These are phyloP conservation scores for Panicum miliaceum DNA, from an alignment of 176 grass and related monocot genomes.

Conservation along the genomic window DNA sequence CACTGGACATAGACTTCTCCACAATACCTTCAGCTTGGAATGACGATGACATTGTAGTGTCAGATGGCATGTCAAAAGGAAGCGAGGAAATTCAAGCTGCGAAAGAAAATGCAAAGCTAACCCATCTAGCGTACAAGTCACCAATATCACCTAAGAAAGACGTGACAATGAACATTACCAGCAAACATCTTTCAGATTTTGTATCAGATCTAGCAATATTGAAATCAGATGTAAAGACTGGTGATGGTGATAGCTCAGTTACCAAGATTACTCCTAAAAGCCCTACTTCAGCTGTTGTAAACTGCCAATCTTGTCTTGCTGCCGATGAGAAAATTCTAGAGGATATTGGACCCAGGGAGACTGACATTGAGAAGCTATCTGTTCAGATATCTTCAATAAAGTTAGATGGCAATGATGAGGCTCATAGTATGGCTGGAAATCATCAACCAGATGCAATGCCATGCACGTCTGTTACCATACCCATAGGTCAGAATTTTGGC, in stretches of 20 bases:
- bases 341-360: slow-evolving; percentile 42
- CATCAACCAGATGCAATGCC: slow-evolving; percentile 36
- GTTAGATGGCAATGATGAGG: slow-evolving; percentile 50
- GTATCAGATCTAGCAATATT: slow-evolving; percentile 29
- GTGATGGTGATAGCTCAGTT: slow-evolving; percentile 1
- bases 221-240: slow-evolving; percentile 54
- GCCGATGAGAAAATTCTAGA: slow-evolving; percentile 17
- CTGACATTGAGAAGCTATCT: slow-evolving; percentile 48
- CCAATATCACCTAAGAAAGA: slow-evolving; percentile 39
- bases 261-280: slow-evolving; percentile 26
- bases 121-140: slow-evolving; percentile 13
- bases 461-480: slow-evolving; percentile 10
- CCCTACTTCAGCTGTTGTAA: slow-evolving; percentile 29
- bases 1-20: slow-evolving; percentile 64
- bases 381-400: slow-evolving; percentile 55
- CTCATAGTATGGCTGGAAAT: slow-evolving; percentile 32
- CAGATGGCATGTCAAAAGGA: slow-evolving; percentile 52
- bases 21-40: slow-evolving; percentile 87
- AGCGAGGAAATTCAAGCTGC: slow-evolving; percentile 46
- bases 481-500: slow-evolving; percentile 26
- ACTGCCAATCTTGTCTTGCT: slow-evolving; percentile 35
- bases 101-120: slow-evolving; percentile 42
- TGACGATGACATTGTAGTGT: slow-evolving; percentile 60
- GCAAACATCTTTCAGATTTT: slow-evolving; percentile 44
- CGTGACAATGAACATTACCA: slow-evolving; percentile 26